Conservation (phyloP, 2,329 filamentous ascomycete genomes). For the Hypoxylon sp. region DNA sequence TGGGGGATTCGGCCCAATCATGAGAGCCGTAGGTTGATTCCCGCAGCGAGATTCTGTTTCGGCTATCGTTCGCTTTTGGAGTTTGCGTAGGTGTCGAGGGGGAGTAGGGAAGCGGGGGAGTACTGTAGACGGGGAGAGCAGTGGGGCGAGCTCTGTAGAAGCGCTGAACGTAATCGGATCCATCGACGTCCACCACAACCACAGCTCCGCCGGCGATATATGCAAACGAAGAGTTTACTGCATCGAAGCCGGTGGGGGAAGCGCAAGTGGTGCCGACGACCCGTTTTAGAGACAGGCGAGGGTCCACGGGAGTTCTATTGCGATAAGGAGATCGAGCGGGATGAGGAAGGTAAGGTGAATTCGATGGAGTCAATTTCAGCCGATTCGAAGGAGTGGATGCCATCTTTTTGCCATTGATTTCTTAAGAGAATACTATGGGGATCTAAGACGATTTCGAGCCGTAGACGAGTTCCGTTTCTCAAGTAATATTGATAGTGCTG, state of each 20-base stretch:
- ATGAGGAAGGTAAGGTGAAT: slow-evolving; percentile 77
- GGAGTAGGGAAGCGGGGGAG: slow-evolving; percentile 66
- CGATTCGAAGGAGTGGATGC: slow-evolving; percentile 71
- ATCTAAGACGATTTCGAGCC: slow-evolving; percentile 19
- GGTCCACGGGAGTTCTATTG: slow-evolving; percentile 64
- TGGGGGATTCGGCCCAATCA: slow-evolving; percentile 74
- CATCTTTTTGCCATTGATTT: slow-evolving; percentile 70
- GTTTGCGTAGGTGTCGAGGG: slow-evolving; percentile 68
- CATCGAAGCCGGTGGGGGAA: slow-evolving; percentile 89
- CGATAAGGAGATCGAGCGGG: slow-evolving; percentile 75
- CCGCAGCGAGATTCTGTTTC: slow-evolving; percentile 68
- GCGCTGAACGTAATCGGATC: slow-evolving; percentile 78
- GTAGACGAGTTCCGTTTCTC: slow-evolving; percentile 30
- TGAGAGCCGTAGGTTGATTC: slow-evolving; percentile 63
- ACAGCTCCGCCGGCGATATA: slow-evolving; percentile 94
- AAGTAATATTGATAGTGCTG: slow-evolving; percentile 47
- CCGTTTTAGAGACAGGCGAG: slow-evolving; percentile 80
- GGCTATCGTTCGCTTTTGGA: slow-evolving; percentile 74
- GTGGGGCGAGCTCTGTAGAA: slow-evolving; percentile 92
- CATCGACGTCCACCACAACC: slow-evolving; percentile 86
- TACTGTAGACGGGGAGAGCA: slow-evolving; percentile 75
- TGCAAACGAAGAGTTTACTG: slow-evolving; percentile 82
- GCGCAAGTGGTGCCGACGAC: slow-evolving; percentile 93
- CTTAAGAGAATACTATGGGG: slow-evolving; percentile 29
- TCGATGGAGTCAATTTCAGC: slow-evolving; percentile 81